Conservation (phyloP, 192 early-diverging fungal species). For the Phycomyces nitens region DNA sequence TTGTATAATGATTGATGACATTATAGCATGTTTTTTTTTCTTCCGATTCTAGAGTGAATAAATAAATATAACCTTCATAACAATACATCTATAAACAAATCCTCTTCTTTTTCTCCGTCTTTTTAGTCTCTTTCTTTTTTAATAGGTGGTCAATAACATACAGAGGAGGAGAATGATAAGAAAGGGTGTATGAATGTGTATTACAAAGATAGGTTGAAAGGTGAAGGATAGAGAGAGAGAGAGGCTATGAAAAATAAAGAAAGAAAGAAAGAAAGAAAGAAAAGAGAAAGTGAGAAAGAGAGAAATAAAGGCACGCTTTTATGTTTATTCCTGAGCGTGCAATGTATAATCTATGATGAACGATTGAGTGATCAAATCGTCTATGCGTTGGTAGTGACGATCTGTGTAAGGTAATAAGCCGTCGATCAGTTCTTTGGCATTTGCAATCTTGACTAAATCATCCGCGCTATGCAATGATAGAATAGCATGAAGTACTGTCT, state of each 20-base stretch:
- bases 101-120: too few species aligned
- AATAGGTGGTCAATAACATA: too few species aligned
- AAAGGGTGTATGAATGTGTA: too few species aligned
- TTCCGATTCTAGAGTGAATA: neutral
- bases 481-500: constrained; percentile 77
- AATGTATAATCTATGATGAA: constrained; percentile 89
- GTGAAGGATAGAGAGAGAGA: too few species aligned
- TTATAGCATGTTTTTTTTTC: too few species aligned
- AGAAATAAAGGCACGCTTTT: neutral
- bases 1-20: neutral
- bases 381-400: constrained; percentile 81
- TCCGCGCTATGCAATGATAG: constrained; percentile 63
- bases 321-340: constrained; percentile 48
- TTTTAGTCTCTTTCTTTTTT: too few species aligned
- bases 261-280: too few species aligned
- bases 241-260: too few species aligned
- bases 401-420: constrained; percentile 88
- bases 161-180: too few species aligned
- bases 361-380: constrained; percentile 74
- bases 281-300: too few species aligned
- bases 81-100: too few species aligned
- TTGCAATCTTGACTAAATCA: constrained; percentile 68
- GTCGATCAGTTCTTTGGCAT: constrained; percentile 81
- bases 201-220: too few species aligned
- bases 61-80: neutral